Evolutionary conservation across 2,329 filamentous ascomycete species (phyloP), one percentile per base, ranked within the genome.

Genomic region (Lasiodiplodia hormozganensis): DNA sequence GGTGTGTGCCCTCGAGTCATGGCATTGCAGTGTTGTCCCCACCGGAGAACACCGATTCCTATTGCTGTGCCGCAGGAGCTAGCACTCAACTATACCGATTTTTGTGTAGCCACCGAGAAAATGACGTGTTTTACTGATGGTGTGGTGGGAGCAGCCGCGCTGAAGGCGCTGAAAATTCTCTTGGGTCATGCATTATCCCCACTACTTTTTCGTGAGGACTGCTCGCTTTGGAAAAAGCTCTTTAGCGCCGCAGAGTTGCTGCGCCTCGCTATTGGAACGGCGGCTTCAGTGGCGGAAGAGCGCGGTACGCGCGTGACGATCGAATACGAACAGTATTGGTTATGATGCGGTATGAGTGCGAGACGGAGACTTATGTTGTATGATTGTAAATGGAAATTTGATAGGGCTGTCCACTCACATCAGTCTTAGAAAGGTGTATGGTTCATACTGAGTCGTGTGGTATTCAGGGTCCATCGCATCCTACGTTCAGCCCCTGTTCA

Each of bases 21-120:
- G 23, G 58, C 58, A 4, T 18, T 34, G 58, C 58, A 57, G 8
- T 23, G 7, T 34, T 31, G n/a, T 7, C 25, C 25, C 23, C 21
- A 2, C 57, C 40, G 40, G 58, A 21, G 16, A 34, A n/a, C 18
- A 62, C 57, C 40, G 57, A 49, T 49, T 18, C 14, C n/a, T 12
- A 25, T 25, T 49, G 58, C 58, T 62, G 58, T 62, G 58, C 58
- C 58, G 16, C 58, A 49, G 11, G 23, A n/a, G 54, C 54, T 58
- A 40, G 54, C n/a, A 58, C 28, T 40, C 34, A 40, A 40, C 57
- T 51, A 49, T 28, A 18, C 40, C 36, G 8, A 14, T 31, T 62
- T 23, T 18, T 47, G 23, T 12, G 18, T 4, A 2, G 12, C 8
- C 23, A 31, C 57, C 57, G 57, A 60, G 16, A 3, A 43, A 8